Percentiles rank a stretch among this genome's conserved stretches.
phyloP scores from a whole-genome alignment of 768 basidiomycete species.

The Podaxis pistillaris region DNA sequence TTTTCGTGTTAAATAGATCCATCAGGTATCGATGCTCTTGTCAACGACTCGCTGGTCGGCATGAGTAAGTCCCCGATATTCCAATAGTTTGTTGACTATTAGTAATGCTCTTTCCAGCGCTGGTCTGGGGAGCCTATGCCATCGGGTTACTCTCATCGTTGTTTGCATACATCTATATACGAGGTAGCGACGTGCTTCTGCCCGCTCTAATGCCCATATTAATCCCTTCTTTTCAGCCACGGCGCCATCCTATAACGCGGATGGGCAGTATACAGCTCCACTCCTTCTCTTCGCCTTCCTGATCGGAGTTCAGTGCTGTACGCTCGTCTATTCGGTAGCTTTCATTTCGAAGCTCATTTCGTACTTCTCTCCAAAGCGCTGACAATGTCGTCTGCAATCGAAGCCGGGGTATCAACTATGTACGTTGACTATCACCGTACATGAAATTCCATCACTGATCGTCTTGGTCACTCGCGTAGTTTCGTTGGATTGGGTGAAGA shows the following conservation, averaged over 20 bases:
- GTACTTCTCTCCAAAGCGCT: conserved; percentile 40
- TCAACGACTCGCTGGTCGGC: conserved; percentile 81
- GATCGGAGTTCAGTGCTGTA: conserved; percentile 74
- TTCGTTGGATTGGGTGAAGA: conserved; percentile 87
- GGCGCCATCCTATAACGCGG: conserved; percentile 67
- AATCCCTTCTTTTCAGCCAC: conserved; percentile 45
- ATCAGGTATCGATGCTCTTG: conserved; percentile 69
- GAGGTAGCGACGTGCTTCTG: conserved; percentile 43
- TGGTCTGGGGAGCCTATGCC: conserved; percentile 80
- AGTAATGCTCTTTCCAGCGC: conserved; percentile 35
- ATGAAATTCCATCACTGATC: background rate
- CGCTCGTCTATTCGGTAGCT: conserved; percentile 23
- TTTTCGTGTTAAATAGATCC: conserved; percentile 14
- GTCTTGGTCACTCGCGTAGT: conserved; percentile 28
- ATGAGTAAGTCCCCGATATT: conserved; percentile 51
- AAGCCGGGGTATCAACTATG: conserved; percentile 89
- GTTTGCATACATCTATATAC: conserved; percentile 76
- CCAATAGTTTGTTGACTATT: background rate
- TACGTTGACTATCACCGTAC: conserved; percentile 28
- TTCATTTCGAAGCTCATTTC: conserved; percentile 9
- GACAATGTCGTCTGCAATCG: conserved; percentile 71
- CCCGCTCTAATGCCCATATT: background rate
- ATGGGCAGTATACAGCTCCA: conserved; percentile 77
- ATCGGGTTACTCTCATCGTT: conserved; percentile 72
- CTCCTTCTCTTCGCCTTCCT: conserved; percentile 78